Conservation (phyloP, 1,284 basidiomycete species). For the Coriolopsis trogii region DNA sequence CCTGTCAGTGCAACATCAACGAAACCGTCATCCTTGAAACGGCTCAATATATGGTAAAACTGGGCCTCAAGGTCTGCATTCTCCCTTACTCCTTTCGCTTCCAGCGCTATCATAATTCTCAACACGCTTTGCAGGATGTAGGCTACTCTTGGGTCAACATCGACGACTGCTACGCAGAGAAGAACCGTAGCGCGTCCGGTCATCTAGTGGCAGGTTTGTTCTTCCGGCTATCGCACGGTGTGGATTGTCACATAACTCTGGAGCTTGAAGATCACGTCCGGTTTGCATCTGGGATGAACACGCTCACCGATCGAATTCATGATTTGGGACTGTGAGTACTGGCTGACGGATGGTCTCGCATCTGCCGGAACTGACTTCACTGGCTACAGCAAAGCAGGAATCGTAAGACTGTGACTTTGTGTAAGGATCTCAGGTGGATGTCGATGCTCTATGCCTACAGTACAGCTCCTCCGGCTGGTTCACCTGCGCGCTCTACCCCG, state of each 20-base stretch:
- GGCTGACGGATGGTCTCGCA: background rate
- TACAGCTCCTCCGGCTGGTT: conserved; percentile 58
- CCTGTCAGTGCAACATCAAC: conserved; percentile 40
- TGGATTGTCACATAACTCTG: background rate
- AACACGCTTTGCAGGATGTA: conserved; percentile 22
- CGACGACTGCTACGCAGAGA: conserved; percentile 45
- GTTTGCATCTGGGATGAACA: conserved; percentile 49
- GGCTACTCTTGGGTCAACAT: conserved; percentile 43
- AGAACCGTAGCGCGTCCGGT: conserved; percentile 36
- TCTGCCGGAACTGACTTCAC: background rate
- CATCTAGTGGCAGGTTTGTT: conserved; percentile 36
- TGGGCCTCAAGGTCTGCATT: conserved; percentile 36
- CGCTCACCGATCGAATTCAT: conserved; percentile 48
- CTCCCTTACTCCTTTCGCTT: conserved; percentile 18
- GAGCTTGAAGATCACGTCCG: conserved; percentile 35
- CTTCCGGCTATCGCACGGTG: background rate
- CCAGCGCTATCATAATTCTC: background rate
- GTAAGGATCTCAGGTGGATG: too few relatives aligned
- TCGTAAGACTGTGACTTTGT: conserved; percentile 24
- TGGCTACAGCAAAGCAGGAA: conserved; percentile 35
- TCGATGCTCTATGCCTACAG: conserved; percentile 25
- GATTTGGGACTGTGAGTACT: conserved; percentile 47
- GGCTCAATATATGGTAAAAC: conserved; percentile 37
- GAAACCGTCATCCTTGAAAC: conserved; percentile 39
- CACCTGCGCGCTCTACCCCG: conserved; percentile 54